These are phyloP conservation scores for Calonectria pseudoreteaudii DNA, from an alignment of 2,329 filamentous ascomycete species.

Conservation along the genomic window DNA sequence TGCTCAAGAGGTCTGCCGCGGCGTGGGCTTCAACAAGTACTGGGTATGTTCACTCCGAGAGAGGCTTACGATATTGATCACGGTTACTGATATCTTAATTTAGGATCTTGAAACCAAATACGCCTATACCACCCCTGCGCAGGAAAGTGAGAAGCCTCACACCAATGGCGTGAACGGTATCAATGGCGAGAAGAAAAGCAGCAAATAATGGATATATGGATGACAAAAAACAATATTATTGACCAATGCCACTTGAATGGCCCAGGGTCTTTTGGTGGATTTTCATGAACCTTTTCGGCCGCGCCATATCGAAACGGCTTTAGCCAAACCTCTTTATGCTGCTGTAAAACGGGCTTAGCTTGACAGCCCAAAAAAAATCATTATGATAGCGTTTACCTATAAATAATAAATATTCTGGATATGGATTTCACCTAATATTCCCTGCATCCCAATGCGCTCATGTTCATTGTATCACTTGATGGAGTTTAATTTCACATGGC, in stretches of 20 bases:
- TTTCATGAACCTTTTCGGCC: not conserved
- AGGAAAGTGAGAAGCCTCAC: not conserved
- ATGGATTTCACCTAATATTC: not conserved
- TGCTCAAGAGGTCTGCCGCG: slow-evolving; percentile 57
- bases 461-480: not conserved
- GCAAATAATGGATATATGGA: not conserved
- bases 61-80: rapidly evolving
- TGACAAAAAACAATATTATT: not conserved
- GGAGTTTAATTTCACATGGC: not conserved
- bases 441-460: not conserved
- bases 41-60: slow-evolving; percentile 29
- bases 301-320: not conserved
- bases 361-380: not conserved
- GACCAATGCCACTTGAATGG: not conserved
- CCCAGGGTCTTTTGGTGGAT: not conserved
- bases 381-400: not conserved
- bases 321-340: not conserved
- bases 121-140: not conserved
- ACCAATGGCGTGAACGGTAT: not conserved
- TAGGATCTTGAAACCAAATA: not conserved
- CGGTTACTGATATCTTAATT: not conserved
- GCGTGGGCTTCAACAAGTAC: slow-evolving; percentile 59
- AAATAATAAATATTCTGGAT: not conserved
- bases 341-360: not conserved
- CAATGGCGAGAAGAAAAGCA: too few relatives aligned